Evolutionary conservation across 129 eudicot genomes (phyloP), one percentile per base, ranked within the genome.

Genomic region (Cynara cardunculus): DNA sequence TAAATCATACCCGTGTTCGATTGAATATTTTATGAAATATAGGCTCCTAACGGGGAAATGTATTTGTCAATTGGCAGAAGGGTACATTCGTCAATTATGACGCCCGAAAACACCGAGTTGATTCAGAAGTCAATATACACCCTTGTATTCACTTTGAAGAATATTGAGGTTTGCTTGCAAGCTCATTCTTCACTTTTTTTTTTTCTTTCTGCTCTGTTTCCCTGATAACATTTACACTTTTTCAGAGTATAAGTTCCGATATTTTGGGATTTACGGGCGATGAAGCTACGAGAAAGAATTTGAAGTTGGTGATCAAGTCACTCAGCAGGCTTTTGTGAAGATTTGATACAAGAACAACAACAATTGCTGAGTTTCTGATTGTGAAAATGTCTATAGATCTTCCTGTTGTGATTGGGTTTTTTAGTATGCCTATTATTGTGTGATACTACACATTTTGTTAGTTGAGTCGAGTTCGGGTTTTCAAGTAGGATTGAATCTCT

Each of bases 181-280:
- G 59, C 69, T 56, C n/a, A n/a, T n/a, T n/a, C n/a, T n/a, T n/a
- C n/a, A n/a, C 25, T 21, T 69, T 61, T 21, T 14, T 31, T 18
- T 70, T 68, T 37, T 49, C 18, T 2, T 7, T 39, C 19, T 32
- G 11, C 56, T 11, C 7, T 27, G 31, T 10, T 18, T 27, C 11
- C 8, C 13, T 79, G 7, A 35, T 35, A 18, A 19, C 26, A 35
- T 53, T n/a, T 69, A 25, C 9, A 7, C 8, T 39, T 19, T 34
- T 78, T 78, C 91, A 94, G 98, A 91, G 79, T 82, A 89, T 94
- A 83, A 94, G 90, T 72, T 94, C 98, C 2, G 98, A 91, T 86
- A 86, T 94, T 53, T 75, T 88, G 84, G 97, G 95, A 68, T 89
- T 91, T 77, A 94, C 95, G 69, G 97, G 98, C 13, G 98, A 94